A percentile compares a stretch with the other conserved stretches of the same genome.
These are phyloP conservation scores for Saturnispora gosingensis DNA, from an alignment of 805 yeast genomes.

Conservation along the genomic window DNA sequence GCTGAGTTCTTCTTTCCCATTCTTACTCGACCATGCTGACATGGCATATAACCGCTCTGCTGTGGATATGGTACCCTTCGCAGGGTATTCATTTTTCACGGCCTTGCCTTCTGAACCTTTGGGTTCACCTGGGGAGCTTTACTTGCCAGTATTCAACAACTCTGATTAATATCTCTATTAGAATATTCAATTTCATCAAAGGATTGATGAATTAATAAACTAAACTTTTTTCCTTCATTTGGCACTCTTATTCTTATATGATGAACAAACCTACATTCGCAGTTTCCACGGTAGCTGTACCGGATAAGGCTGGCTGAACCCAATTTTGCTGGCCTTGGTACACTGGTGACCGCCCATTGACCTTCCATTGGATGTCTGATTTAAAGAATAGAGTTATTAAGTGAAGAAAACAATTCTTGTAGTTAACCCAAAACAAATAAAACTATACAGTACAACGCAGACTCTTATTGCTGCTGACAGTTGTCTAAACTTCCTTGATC, in stretches of 20 bases:
- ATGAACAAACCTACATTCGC: conserved; percentile 84
- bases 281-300: conserved; percentile 92
- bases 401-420: neutral
- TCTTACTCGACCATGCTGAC: conserved; percentile 92
- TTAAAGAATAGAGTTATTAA: neutral
- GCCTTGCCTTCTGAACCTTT: conserved; percentile 22
- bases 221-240: neutral
- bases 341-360: conserved; percentile 76
- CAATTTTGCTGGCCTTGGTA: conserved; percentile 45
- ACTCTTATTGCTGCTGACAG: conserved; percentile 35
- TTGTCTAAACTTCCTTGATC: conserved; percentile 47
- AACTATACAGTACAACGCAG: neutral
- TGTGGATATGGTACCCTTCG: conserved; percentile 22
- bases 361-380: conserved; percentile 95
- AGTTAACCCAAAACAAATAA: neutral
- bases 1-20: conserved; percentile 79
- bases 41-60: conserved; percentile 52
- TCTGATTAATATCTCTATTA: conserved; percentile 35
- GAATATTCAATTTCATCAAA: neutral
- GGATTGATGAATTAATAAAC: neutral
- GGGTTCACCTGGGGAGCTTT: conserved; percentile 40
- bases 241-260: conserved; percentile 33
- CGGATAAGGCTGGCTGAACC: conserved; percentile 50
- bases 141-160: conserved; percentile 77
- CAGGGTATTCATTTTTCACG: conserved; percentile 25